phyloP scores from a whole-genome alignment of 1,284 basidiomycete species.

The Microstroma glucosiphilum region DNA sequence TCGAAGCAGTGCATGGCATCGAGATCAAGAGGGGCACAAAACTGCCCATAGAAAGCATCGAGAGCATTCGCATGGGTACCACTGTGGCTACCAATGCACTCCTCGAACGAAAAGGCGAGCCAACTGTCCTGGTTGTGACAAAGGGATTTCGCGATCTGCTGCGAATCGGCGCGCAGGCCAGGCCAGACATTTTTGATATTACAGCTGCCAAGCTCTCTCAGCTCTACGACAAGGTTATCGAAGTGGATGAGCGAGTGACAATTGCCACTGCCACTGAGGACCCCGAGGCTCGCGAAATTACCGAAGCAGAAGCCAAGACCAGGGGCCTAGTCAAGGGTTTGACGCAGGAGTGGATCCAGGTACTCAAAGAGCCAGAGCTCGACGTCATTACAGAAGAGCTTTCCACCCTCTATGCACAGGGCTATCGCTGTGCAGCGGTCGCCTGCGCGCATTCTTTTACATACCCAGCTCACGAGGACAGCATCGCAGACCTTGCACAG shows the following conservation, averaged over 20 bases:
- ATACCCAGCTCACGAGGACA: neutral
- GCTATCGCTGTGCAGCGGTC: no score
- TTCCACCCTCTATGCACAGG: neutral
- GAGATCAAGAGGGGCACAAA: no score
- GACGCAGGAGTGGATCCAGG: no score
- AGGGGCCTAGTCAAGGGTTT: no score
- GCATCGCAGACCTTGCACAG: neutral
- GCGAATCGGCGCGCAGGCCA: neutral
- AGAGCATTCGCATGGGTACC: no score
- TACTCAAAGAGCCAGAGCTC: neutral
- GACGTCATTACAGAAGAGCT: neutral
- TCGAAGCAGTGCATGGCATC: no score
- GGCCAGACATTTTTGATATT: neutral
- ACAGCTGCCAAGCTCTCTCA: neutral
- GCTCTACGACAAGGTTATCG: neutral
- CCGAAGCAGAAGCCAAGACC: no score
- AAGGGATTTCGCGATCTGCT: neutral
- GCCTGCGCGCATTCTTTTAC: neutral
- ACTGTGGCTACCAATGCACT: neutral
- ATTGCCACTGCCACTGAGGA: neutral
- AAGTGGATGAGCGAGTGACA: neutral
- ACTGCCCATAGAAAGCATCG: no score
- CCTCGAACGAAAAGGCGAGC: neutral
- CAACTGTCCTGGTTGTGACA: neutral
- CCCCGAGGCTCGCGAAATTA: no score